Conservation (phyloP, 345 rosid species). For the Bretschneidera sinensis region DNA sequence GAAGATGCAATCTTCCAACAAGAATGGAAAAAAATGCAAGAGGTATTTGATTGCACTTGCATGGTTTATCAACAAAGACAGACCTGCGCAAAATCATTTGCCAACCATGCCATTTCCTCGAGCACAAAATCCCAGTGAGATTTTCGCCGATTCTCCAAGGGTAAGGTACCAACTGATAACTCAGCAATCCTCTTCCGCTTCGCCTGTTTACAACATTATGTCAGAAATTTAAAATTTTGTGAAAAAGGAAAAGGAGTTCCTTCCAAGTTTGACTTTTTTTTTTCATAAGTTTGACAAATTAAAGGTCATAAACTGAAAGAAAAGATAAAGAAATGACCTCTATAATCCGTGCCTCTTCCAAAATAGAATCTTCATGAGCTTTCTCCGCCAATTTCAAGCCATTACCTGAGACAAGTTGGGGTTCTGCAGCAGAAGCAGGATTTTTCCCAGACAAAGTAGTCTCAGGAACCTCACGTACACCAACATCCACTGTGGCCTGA, state of each 20-base stretch:
- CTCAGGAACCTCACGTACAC: conserved; percentile 26
- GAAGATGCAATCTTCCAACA: background rate
- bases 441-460: conserved; percentile 21
- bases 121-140: conserved; percentile 96
- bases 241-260: conserved; percentile 13
- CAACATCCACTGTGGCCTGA: conserved; percentile 25
- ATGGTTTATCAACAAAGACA: conserved; percentile 18
- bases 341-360: conserved; percentile 87
- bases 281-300: too few relatives aligned
- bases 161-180: conserved; percentile 53
- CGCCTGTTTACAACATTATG: conserved; percentile 48
- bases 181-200: conserved; percentile 83
- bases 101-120: conserved; percentile 99
- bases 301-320: conserved; percentile 14
- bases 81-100: conserved; percentile 99
- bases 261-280: too few relatives aligned
- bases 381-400: conserved; percentile 41
- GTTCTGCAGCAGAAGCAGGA: conserved; percentile 34
- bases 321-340: conserved; percentile 48
- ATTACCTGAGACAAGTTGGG: conserved; percentile 36
- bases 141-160: conserved; percentile 46
- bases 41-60: conserved; percentile 7
- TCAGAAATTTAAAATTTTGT: conserved; percentile 21
- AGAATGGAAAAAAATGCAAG: background rate
- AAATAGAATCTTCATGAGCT: conserved; percentile 68